Evolutionary conservation across 768 basidiomycete species (phyloP).

Genomic region (Agrocybe chaxingu): DNA sequence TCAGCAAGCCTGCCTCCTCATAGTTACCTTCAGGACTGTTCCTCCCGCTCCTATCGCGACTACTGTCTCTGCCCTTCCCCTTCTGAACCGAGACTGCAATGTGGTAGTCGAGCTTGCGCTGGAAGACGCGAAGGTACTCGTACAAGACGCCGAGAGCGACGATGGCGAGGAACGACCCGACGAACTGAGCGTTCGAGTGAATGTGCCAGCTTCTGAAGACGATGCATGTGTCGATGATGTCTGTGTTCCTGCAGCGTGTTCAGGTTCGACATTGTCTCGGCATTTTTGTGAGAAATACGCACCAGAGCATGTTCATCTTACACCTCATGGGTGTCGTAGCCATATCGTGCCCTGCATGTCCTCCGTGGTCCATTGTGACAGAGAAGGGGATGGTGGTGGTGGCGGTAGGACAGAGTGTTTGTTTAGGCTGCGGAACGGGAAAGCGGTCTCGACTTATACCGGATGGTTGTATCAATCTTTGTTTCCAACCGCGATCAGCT

Average conservation of each 20-base stretch:
- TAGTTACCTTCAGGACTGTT: constrained; percentile 32
- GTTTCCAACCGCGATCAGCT: too few relatives aligned
- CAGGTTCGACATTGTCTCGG: not conserved
- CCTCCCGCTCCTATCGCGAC: constrained; percentile 20
- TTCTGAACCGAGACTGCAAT: constrained; percentile 48
- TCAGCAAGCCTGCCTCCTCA: constrained; percentile 57
- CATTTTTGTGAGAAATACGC: constrained; percentile 10
- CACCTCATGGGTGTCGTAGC: constrained; percentile 46
- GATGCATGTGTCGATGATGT: constrained; percentile 76
- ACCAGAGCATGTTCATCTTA: constrained; percentile 84
- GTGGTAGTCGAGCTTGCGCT: constrained; percentile 52
- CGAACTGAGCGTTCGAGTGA: constrained; percentile 48
- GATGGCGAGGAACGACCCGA: constrained; percentile 64
- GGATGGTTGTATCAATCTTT: too few relatives aligned
- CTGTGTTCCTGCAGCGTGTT: constrained; percentile 56
- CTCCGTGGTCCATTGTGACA: constrained; percentile 38
- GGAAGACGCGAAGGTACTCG: constrained; percentile 73
- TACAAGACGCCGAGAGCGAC: constrained; percentile 68
- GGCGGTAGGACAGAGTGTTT: too few relatives aligned
- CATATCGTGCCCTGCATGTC: constrained; percentile 45
- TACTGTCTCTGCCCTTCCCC: constrained; percentile 44
- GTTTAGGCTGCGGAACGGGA: too few relatives aligned
- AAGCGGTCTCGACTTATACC: too few relatives aligned
- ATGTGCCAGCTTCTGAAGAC: constrained; percentile 83
- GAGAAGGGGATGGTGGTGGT: not conserved